Evolutionary conservation across 164 flowering plant species (phyloP), one percentile per base, ranked within the genome.

Genomic region (Dillenia turbinata): DNA sequence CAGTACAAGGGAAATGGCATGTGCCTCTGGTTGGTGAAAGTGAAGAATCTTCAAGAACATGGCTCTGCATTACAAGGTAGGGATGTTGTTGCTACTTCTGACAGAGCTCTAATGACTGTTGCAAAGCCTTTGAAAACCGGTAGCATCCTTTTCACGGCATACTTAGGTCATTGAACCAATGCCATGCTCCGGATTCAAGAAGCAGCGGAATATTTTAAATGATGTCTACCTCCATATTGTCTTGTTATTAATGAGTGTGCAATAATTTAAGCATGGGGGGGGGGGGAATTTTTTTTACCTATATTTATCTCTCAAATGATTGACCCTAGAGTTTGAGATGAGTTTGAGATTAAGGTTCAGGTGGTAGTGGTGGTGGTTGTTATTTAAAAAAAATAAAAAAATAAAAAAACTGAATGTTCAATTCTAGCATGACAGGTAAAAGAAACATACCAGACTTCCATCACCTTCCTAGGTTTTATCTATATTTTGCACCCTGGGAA

Each of bases 1-100:
- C 90, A 33, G 90, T 68, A 54, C 81, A 79, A 13, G 94, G 97
- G 58, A 74, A 83, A 15, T 91, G 97, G 97, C 95, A 91, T 59
- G 79, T 88, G 22, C 97, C 97, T 8, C 12, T 86, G 14, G 71
- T 74, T 16, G 72, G 66, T 9, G 78, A 77, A 45, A 59, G 57
- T 54, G 65, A 22, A 24, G 76, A 79, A 68, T 60, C 78, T 14
- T 69, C 56, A 24, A 73, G 79, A 72, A 74, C 66, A 11, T 90
- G 94, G 97, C 83, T 88, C 16, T 90, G 97, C 69, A 71, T 83
- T 19, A 75, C 83, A 24, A 68, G 90, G 66, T 66, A 66, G 51
- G 62, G 59, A 53, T 62, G 63, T 9, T 22, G 24, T 66, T 61
- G 67, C 52, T 14, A 57, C 40, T 16, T n/a, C 19, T 17, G 66